Conservation (phyloP, 2,329 filamentous ascomycete species). For the Lasiodiplodia theobromae region DNA sequence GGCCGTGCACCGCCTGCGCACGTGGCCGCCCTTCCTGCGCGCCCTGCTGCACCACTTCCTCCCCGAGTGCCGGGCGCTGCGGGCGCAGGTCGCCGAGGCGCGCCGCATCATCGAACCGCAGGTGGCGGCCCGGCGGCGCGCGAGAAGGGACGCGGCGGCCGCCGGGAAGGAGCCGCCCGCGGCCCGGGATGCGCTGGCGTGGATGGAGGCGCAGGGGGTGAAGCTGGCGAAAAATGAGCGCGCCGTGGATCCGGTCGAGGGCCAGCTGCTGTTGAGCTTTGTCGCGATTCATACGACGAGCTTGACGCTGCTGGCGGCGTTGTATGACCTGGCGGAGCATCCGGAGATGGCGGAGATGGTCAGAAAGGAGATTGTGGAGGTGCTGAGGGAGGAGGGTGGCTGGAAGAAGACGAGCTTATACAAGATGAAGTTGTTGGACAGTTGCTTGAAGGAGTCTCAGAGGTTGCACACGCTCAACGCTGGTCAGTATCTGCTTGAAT, state of each 20-base stretch:
- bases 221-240: too few species aligned
- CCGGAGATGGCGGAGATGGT: conserved; percentile 38
- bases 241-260: too few species aligned
- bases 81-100: conserved; percentile 40
- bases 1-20: conserved; percentile 43
- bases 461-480: too few species aligned
- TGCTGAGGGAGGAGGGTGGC: conserved; percentile 34
- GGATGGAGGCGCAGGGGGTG: conserved; percentile 31
- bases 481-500: too few species aligned
- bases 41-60: conserved; percentile 46
- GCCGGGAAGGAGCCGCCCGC: conserved; percentile 32
- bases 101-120: conserved; percentile 46
- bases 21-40: conserved; percentile 45
- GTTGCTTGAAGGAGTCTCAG: too few species aligned
- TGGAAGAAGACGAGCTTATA: too few species aligned
- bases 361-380: conserved; percentile 37
- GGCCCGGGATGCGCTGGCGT: conserved; percentile 38
- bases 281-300: conserved; percentile 37
- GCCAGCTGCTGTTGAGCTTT: too few species aligned
- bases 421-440: too few species aligned
- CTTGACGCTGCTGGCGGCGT: conserved; percentile 36
- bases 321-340: conserved; percentile 37
- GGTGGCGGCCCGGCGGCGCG: conserved; percentile 38
- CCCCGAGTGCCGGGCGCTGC: conserved; percentile 43
- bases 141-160: conserved; percentile 31